Conservation (phyloP, 1,139 yeast species). For the Nakaseomyces glabratus region DNA sequence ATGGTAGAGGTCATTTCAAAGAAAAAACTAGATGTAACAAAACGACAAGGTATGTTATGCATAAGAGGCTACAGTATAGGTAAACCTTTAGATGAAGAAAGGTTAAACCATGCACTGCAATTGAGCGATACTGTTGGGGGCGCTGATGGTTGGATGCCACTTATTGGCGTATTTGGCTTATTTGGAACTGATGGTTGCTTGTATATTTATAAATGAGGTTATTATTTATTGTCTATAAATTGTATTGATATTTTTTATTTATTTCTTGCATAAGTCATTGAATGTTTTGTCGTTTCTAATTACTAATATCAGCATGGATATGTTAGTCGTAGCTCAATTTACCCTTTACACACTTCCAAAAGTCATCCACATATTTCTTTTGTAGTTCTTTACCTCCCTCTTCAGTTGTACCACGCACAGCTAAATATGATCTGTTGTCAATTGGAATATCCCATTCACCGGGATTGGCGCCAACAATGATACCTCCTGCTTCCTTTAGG, state of each 20-base stretch:
- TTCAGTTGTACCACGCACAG: slow-evolving; percentile 41
- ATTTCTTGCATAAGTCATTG: background rate
- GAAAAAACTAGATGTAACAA: slow-evolving; percentile 31
- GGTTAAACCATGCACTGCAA: slow-evolving; percentile 27
- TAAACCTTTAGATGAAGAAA: slow-evolving; percentile 33
- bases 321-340: slow-evolving; percentile 32
- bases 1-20: slow-evolving; percentile 37
- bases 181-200: slow-evolving; percentile 73
- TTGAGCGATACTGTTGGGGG: slow-evolving; percentile 32
- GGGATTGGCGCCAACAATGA: slow-evolving; percentile 43
- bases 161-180: slow-evolving; percentile 42
- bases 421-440: slow-evolving; percentile 44
- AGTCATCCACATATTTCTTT: slow-evolving; percentile 38
- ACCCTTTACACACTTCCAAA: slow-evolving; percentile 43
- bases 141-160: slow-evolving; percentile 56
- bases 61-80: slow-evolving; percentile 65
- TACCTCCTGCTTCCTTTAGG: slow-evolving; percentile 49
- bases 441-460: slow-evolving; percentile 41
- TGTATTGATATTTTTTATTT: slow-evolving; percentile 2
- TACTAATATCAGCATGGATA: too few relatives aligned
- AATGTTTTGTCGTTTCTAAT: background rate
- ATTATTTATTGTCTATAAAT: slow-evolving; percentile 1
- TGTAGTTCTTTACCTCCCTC: slow-evolving; percentile 31
- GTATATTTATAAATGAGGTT: slow-evolving; percentile 28
- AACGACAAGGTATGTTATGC: slow-evolving; percentile 42